These are phyloP conservation scores for Colletotrichum sp. DNA, from an alignment of 2,329 filamentous ascomycete genomes.

Conservation along the genomic window DNA sequence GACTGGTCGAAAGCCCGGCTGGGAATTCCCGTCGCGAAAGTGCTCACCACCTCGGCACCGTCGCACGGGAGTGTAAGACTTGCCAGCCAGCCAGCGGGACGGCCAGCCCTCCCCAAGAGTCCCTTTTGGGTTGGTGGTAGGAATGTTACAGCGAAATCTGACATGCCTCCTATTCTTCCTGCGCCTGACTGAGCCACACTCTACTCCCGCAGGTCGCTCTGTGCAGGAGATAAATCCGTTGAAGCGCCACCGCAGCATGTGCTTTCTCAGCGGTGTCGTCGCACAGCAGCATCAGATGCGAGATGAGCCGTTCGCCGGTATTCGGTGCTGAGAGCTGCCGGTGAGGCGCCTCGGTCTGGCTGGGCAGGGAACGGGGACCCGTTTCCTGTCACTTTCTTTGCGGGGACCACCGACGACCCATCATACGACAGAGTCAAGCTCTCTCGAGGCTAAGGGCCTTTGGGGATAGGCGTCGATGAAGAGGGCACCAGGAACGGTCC, in stretches of 20 bases:
- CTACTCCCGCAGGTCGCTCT: not conserved
- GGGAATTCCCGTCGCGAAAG: not conserved
- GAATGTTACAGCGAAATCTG: not conserved
- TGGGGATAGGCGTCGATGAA: not conserved
- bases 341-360: constrained; percentile 12
- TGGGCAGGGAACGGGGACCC: not conserved
- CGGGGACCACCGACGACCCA: not conserved
- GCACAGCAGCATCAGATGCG: constrained; percentile 7
- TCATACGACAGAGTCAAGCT: not conserved
- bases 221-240: not conserved
- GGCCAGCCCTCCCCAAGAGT: not conserved
- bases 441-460: not conserved
- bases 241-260: not conserved
- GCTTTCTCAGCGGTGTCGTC: not conserved
- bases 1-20: not conserved
- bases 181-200: not conserved
- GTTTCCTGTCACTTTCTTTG: not conserved
- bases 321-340: constrained; percentile 1
- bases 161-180: not conserved
- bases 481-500: not conserved
- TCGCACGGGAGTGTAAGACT: constrained; percentile 6
- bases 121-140: not conserved
- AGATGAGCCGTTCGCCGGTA: constrained; percentile 5
- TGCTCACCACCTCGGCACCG: constrained; percentile 9
- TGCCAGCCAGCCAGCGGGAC: not conserved